Conservation (phyloP, 1,284 basidiomycete species). For the Thelephora terrestris region DNA sequence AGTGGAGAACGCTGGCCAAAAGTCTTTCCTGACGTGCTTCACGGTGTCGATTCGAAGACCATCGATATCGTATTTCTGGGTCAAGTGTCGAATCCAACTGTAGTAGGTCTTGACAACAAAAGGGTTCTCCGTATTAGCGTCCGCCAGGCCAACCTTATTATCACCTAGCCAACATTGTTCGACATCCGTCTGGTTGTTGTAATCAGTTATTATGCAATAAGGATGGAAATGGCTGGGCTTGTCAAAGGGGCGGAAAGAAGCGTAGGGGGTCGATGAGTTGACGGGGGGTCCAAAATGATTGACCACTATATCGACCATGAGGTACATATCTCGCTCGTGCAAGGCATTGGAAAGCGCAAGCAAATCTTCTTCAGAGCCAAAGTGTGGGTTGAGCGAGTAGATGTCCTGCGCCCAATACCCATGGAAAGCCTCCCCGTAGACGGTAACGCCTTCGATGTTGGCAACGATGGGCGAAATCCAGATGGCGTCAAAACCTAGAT, state of each 20-base stretch:
- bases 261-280: conserved; percentile 43
- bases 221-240: conserved; percentile 50
- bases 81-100: conserved; percentile 51
- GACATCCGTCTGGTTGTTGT: conserved; percentile 47
- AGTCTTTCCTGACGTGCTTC: conserved; percentile 54
- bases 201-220: conserved; percentile 46
- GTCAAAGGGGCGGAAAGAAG: conserved; percentile 48
- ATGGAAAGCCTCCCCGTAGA: conserved; percentile 61
- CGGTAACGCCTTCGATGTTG: conserved; percentile 61
- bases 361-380: conserved; percentile 61
- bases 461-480: conserved; percentile 61
- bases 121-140: conserved; percentile 62
- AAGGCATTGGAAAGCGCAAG: conserved; percentile 53
- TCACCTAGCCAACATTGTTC: conserved; percentile 74
- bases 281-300: conserved; percentile 67
- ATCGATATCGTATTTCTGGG: conserved; percentile 55
- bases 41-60: conserved; percentile 68
- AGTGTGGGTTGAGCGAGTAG: conserved; percentile 53
- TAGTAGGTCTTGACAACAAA: conserved; percentile 46
- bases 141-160: conserved; percentile 52
- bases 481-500: conserved; percentile 68
- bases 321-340: conserved; percentile 62
- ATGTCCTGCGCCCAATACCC: conserved; percentile 62
- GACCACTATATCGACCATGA: conserved; percentile 75
- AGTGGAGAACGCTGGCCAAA: conserved; percentile 62